phyloP scores from a whole-genome alignment of 208 protist species.

The Leishmania arabica region DNA sequence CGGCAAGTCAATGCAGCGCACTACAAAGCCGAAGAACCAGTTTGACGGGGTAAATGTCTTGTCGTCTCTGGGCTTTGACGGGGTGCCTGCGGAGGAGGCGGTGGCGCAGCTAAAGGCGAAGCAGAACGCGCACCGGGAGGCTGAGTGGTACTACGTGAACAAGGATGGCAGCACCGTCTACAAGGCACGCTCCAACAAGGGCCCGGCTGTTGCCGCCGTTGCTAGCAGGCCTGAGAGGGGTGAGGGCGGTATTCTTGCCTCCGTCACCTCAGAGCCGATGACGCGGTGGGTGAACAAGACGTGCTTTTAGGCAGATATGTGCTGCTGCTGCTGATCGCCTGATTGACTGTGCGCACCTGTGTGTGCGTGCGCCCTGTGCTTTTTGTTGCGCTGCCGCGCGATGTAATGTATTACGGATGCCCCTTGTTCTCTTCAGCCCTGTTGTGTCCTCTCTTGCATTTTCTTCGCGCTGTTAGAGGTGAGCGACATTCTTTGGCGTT shows the following conservation, averaged over 20 bases:
- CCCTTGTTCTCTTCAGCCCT: not conserved
- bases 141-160: conserved; percentile 70
- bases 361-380: not conserved
- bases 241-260: conserved; percentile 32
- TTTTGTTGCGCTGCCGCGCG: not conserved
- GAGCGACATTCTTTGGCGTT: not conserved
- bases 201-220: not conserved
- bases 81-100: conserved; percentile 49
- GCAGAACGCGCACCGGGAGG: conserved; percentile 39
- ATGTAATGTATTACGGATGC: not conserved
- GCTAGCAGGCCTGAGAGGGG: conserved; percentile 9
- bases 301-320: conserved; percentile 27
- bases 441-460: not conserved
- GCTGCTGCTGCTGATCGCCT: not conserved
- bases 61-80: conserved; percentile 53
- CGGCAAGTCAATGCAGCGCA: conserved; percentile 23
- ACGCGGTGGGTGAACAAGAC: conserved; percentile 68
- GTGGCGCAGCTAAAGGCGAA: conserved; percentile 58
- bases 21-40: conserved; percentile 85
- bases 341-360: not conserved
- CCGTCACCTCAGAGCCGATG: conserved; percentile 51
- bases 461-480: not conserved
- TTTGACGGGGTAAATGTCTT: conserved; percentile 82
- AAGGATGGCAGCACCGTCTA: conserved; percentile 81
- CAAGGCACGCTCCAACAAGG: conserved; percentile 45